Conservation (phyloP, 495 filamentous ascomycete genomes). For the Friedmanniomyces endolithicus region DNA sequence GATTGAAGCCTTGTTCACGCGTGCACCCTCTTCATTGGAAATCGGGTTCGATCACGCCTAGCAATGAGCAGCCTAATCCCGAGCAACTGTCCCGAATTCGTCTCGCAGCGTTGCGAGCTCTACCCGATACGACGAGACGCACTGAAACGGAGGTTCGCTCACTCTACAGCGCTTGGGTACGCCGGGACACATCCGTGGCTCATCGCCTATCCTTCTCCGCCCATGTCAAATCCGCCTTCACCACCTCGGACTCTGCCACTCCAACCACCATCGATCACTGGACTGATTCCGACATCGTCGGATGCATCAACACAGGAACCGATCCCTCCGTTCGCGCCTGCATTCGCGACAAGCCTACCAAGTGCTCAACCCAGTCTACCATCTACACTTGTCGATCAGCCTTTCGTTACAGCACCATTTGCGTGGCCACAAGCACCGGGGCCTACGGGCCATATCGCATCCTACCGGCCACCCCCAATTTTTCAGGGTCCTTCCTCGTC, state of each 20-base stretch:
- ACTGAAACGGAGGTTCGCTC: background rate
- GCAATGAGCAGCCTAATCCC: background rate
- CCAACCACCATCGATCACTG: background rate
- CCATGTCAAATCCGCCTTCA: constrained; percentile 33
- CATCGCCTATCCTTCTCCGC: constrained; percentile 29
- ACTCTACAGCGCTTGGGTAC: background rate
- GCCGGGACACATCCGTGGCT: background rate
- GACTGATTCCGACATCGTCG: background rate
- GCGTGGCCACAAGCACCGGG: constrained; percentile 7
- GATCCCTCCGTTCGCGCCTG: background rate
- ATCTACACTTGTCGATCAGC: background rate
- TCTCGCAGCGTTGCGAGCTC: background rate
- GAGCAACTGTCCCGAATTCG: background rate
- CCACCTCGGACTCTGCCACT: constrained; percentile 12
- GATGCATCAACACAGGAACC: background rate
- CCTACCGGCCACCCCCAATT: constrained; percentile 17
- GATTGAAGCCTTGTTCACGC: background rate
- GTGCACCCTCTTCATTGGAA: background rate
- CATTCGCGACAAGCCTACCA: background rate
- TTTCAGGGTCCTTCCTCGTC: background rate
- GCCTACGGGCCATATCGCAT: background rate
- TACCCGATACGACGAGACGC: background rate
- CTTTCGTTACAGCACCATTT: background rate
- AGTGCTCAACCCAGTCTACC: background rate
- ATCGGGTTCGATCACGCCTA: background rate